These are phyloP conservation scores for Aspergillus heteromorphus DNA, from an alignment of 495 filamentous ascomycete genomes.

Conservation along the genomic window DNA sequence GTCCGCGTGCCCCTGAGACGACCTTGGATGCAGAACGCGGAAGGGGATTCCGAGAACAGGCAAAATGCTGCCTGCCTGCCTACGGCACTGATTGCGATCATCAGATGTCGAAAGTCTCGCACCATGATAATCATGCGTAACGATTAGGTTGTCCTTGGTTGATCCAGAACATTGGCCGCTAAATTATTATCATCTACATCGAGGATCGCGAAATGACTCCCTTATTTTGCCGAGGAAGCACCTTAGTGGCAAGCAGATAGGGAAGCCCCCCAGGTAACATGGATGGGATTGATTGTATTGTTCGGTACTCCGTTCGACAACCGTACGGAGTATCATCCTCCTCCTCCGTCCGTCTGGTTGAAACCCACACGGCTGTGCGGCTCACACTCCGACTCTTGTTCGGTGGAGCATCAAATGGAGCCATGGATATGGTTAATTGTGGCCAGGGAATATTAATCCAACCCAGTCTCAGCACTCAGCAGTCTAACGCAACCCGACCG, in stretches of 20 bases:
- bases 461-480: too few relatives aligned
- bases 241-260: too few relatives aligned
- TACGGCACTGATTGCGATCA: background rate
- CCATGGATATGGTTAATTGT: slow-evolving; percentile 14
- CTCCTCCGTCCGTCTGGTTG: too few relatives aligned
- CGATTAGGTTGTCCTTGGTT: background rate
- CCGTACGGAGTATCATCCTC: background rate
- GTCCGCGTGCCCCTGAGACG: background rate
- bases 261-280: background rate
- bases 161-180: background rate
- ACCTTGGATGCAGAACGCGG: background rate
- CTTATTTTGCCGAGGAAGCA: background rate
- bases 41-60: too few relatives aligned
- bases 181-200: background rate
- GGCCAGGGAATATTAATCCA: background rate
- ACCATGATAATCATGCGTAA: background rate
- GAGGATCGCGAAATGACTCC: background rate
- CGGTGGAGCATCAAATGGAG: slow-evolving; percentile 2
- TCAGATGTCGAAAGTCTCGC: background rate
- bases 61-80: too few relatives aligned
- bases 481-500: slow-evolving; percentile 1
- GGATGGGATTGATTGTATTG: background rate
- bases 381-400: slow-evolving; percentile 2
- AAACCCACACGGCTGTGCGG: slow-evolving; percentile 1
- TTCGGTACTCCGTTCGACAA: background rate